Evolutionary conservation across 495 filamentous ascomycete species (phyloP), one percentile per base, ranked within the genome.

Genomic region (Talaromyces proteolyticus): DNA sequence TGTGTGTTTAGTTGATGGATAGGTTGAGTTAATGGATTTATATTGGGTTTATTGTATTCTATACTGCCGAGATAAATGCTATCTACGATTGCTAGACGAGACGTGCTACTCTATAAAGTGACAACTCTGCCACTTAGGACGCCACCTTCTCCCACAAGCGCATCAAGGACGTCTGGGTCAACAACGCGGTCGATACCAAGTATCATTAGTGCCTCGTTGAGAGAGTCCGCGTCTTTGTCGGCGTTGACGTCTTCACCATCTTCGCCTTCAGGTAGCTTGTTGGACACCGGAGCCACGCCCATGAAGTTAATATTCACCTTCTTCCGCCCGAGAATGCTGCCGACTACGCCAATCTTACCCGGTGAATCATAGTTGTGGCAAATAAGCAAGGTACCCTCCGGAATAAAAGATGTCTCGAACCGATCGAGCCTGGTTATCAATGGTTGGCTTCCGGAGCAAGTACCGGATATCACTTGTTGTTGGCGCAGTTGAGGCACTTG

Each of bases 291-390:
- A 40, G 82, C 83, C 23, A 89, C 85, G 50, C 72, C 79, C 85
- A 88, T 89, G 57, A 79, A 86, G 38, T 68, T 75, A 54, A 88
- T 86, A 59, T 89, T 89, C 42, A 89, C 78, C 0, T 73, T 77
- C 38, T 82, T 76, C 44, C 68, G 69, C 0, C 84, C 85, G 36
- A 89, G 64, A 47, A 76, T 68, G 23, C 68, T 73, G 1, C 85
- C 85, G 16, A 89, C 85, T 18, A 81, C 74, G 11, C 85, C 85
- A 59, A 89, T 89, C 68, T 85, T 87, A 18, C 85, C 85, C 0
- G 82, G 83, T 52, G 79, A 69, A 63, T 89, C 85, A 54, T 84
- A 85, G 63, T 89, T 88, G 48, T 85, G 74, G 49, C 85, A 73
- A 25, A 89, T 76, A 2, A 89, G 59, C 53, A 88, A 57, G 0